Evolutionary conservation across 768 basidiomycete genomes (phyloP).

Genomic region (Kwoniella bestiolae): DNA sequence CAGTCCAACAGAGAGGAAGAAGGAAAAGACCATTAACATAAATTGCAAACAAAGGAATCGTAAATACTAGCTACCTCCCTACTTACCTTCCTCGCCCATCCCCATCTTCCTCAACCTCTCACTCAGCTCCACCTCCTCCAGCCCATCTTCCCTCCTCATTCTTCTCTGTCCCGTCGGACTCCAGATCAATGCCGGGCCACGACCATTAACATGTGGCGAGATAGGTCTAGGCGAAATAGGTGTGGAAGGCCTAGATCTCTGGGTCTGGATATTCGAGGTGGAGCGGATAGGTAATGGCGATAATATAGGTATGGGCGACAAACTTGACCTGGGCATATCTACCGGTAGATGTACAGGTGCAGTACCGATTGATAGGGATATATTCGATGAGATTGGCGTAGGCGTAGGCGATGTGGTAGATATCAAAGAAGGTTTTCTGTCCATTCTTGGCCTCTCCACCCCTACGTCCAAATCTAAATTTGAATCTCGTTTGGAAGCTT

Average conservation of each 20-base stretch:
- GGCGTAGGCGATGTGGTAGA: conserved; percentile 7
- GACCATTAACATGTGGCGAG: not conserved
- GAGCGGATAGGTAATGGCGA: not conserved
- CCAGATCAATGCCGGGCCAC: conserved; percentile 13
- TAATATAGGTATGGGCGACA: conserved; percentile 4
- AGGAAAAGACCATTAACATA: not conserved
- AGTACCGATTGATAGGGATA: too few species aligned
- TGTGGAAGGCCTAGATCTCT: not conserved
- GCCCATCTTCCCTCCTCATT: conserved; percentile 30
- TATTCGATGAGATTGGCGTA: too few species aligned
- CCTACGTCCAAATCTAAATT: not conserved
- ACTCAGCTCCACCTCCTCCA: conserved; percentile 46
- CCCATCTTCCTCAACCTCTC: conserved; percentile 38
- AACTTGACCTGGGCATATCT: not conserved
- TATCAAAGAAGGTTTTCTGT: conserved; percentile 3
- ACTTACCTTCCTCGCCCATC: not conserved
- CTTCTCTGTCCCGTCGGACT: conserved; percentile 8
- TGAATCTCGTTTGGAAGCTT: not conserved
- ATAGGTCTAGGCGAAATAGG: conserved; percentile 10
- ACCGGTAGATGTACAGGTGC: not conserved
- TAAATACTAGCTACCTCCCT: not conserved
- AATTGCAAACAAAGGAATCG: not conserved
- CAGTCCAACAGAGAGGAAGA: too few species aligned
- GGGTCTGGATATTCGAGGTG: not conserved
- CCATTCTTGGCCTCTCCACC: not conserved